phyloP scores from a whole-genome alignment of 2,329 filamentous ascomycete species.

The Trichoderma harzianum region DNA sequence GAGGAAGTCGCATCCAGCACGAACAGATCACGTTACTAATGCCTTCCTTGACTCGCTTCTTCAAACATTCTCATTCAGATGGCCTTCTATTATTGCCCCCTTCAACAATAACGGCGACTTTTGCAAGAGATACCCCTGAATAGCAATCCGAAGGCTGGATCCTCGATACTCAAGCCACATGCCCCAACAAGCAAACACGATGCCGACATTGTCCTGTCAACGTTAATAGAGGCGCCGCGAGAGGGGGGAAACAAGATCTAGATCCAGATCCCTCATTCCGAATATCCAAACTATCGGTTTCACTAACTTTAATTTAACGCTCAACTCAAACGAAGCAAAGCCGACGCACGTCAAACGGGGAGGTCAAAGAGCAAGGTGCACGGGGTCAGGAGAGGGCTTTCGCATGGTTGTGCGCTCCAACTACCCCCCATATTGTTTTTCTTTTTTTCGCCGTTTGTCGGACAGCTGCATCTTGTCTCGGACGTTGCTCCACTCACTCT shows the following conservation, averaged over 20 bases:
- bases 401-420: neutral
- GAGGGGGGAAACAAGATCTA: neutral
- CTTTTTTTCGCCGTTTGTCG: neutral
- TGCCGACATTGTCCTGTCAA: neutral
- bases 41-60: neutral
- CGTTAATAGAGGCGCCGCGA: neutral
- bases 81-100: neutral
- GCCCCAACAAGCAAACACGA: neutral
- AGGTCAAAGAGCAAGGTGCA: neutral
- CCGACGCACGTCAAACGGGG: neutral
- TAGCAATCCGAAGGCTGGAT: neutral
- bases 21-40: neutral
- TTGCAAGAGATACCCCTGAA: neutral
- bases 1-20: neutral
- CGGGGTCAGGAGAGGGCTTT: neutral
- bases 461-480: slow-evolving; percentile 4
- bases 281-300: neutral
- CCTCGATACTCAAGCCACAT: neutral
- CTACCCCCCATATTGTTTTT: neutral
- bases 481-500: neutral
- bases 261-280: neutral
- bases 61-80: neutral
- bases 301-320: neutral
- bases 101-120: neutral
- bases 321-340: neutral